These are phyloP conservation scores for Fusarium succisae DNA, from an alignment of 2,329 filamentous ascomycete genomes.

Conservation along the genomic window DNA sequence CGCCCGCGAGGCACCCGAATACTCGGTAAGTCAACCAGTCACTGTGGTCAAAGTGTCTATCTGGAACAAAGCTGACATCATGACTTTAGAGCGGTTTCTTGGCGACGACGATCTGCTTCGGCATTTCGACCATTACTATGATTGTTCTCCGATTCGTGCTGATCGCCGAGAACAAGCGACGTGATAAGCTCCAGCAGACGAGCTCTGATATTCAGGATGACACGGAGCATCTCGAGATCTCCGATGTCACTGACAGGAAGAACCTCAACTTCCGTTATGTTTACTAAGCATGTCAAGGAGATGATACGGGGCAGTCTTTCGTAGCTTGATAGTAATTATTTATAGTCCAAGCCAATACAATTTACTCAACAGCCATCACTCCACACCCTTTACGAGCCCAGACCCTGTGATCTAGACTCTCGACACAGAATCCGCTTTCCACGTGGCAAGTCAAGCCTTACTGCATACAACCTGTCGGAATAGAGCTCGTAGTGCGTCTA, in stretches of 20 bases:
- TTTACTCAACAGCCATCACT: not conserved
- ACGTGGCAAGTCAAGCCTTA: fast-evolving
- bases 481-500: too few species aligned
- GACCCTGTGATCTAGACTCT: too few species aligned
- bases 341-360: not conserved
- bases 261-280: constrained; percentile 36
- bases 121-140: constrained; percentile 24
- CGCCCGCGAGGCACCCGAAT: constrained; percentile 25
- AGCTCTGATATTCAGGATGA: not conserved
- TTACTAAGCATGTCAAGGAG: not conserved
- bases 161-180: constrained; percentile 27
- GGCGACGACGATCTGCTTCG: constrained; percentile 34
- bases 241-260: constrained; percentile 29
- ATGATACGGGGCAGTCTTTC: too few species aligned
- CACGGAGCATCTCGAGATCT: constrained; percentile 13
- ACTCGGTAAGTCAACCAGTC: constrained; percentile 20
- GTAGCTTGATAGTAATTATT: too few species aligned
- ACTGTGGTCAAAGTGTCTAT: fast-evolving
- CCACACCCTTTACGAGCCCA: too few species aligned
- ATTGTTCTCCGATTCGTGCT: constrained; percentile 16
- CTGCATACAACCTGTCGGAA: not conserved
- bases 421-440: too few species aligned
- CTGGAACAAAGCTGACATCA: not conserved
- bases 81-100: constrained; percentile 31
- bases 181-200: constrained; percentile 18